Percentiles rank a stretch among this genome's conserved stretches.
Conservation (phyloP, 768 basidiomycete species). For the Dioszegia crocea region DNA sequence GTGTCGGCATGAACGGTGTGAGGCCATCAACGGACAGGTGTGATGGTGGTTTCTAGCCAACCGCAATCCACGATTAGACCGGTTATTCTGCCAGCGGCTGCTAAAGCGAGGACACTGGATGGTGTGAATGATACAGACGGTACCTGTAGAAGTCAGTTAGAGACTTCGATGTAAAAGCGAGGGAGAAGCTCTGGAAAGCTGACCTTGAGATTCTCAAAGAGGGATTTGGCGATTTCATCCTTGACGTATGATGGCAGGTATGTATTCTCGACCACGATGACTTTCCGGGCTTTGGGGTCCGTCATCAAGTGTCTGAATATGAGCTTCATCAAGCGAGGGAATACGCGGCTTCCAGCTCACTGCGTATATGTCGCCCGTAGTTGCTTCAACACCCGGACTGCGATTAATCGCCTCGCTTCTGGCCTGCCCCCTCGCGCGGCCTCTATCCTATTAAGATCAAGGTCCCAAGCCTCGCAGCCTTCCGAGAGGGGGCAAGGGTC, state of each 20-base stretch:
- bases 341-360: slow-evolving; percentile 55
- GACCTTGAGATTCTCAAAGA: slow-evolving; percentile 88
- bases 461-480: slow-evolving; percentile 35
- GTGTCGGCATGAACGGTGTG: slow-evolving; percentile 4
- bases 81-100: slow-evolving; percentile 82
- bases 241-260: slow-evolving; percentile 81
- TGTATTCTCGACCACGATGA: slow-evolving; percentile 87
- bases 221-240: slow-evolving; percentile 73
- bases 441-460: slow-evolving; percentile 33
- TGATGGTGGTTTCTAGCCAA: slow-evolving; percentile 77
- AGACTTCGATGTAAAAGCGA: background rate
- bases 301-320: slow-evolving; percentile 72
- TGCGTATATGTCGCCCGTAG: slow-evolving; percentile 77
- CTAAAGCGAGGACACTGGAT: slow-evolving; percentile 75
- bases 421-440: slow-evolving; percentile 42
- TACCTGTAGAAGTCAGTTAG: slow-evolving; percentile 57
- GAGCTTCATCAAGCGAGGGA: slow-evolving; percentile 10
- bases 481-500: slow-evolving; percentile 35
- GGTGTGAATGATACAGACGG: slow-evolving; percentile 91
- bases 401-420: slow-evolving; percentile 71
- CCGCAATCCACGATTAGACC: slow-evolving; percentile 92
- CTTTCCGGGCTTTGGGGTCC: slow-evolving; percentile 91
- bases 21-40: slow-evolving; percentile 62
- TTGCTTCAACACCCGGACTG: slow-evolving; percentile 63
- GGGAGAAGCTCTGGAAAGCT: slow-evolving; percentile 4